Base-by-base conservation (phyloP, 208 protist species). In the Wallacemonas sp. region DNA sequence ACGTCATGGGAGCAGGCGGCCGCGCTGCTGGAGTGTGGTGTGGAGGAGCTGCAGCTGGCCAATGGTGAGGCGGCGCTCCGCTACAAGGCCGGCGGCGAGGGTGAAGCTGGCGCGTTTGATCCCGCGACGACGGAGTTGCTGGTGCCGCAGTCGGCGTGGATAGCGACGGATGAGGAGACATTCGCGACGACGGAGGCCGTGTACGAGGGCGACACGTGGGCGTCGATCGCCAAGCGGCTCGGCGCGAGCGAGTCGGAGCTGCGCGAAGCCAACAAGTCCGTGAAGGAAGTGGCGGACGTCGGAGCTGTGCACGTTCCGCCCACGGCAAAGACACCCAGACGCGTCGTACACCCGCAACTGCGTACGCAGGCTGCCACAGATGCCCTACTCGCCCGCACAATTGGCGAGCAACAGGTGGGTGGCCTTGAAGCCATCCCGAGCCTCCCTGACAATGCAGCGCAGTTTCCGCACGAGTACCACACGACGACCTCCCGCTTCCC, bases 401-500 rank as follows among this genome's bases (percentile, higher is more conserved):
- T 74, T 16, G 83, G 78, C 46, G 87, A 96, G 65, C 72, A 91
- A 66, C 33, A 61, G 23, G 61, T 61, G 19, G 52, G 34, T 5
- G 55, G 61, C 1, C 39, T 91, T 3, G 58, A 70, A 27, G 63
- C 66, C 27, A 74, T 95, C n/a, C 81, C 89, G 0, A 21, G 63
- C 12, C 64, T 85, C 11, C 90, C 90, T 1, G 39, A 74, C 0
- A 96, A 96, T 54, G 90, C 90, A 1, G 36, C 69, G 19, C 69
- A 76, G 66, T 96, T 93, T 39, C 87, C 87, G 36, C 87, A 96
- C 64, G 90, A 96, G 63, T 93, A 93, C 61, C 83, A 96, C 74
- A 93, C 90, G 0, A 61, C 83, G 0, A 89, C 90, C 12, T 86
- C 82, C 17, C 81, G 87, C 43, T 96, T 80, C 67, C 87, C 90